Evolutionary conservation across 208 protist species (phyloP), one percentile per base, ranked within the genome.

Genomic region (Acanthamoeba triangularis): DNA sequence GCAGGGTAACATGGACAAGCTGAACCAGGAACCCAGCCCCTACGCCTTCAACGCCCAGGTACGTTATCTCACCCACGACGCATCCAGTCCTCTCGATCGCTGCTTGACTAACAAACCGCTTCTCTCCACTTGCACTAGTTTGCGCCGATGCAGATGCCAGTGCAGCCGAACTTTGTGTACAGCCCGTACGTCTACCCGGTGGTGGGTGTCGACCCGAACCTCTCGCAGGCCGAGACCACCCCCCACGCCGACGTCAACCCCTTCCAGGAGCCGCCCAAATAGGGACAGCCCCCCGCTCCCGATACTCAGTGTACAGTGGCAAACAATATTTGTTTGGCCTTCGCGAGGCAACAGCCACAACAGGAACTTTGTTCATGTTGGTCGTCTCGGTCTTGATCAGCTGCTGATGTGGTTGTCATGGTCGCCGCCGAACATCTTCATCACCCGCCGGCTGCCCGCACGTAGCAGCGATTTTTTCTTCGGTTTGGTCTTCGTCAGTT

Each of bases 231-330:
- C 37, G 72, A 33, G 72, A 80, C 72, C 35, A 47, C 49, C 16
- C 72, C 72, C 23, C 72, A 30, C 18, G 72, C 8, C 37, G 72
- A 80, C 25, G 72, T 44, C 72, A 80, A 80, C 33, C 72, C 72
- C 72, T 80, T 80, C 72, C 72, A 80, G 72, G 72, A 80, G 33
- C 30, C 72, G 72, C 61, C 61, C 61, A 67, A 67, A 67, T 67
- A 59, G 52, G 13, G 52, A 47, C 44, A 47, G 44, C 44, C 44
- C 44, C 44, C 52, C 13, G 13, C 52, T 13, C 2, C 10, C 18
- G 16, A 59, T 59, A 6, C 1, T 59, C 52, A 8, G 44, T 59
- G 52, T 59, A 59, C 52, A 59, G 52, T 13, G 52, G 52, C 52
- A 2, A 59, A 59, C 52, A 59, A 59, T 59, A 59, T 59, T 59